Evolutionary conservation across 1,139 yeast genomes (phyloP).

Genomic region (Protomyces gravidus): DNA sequence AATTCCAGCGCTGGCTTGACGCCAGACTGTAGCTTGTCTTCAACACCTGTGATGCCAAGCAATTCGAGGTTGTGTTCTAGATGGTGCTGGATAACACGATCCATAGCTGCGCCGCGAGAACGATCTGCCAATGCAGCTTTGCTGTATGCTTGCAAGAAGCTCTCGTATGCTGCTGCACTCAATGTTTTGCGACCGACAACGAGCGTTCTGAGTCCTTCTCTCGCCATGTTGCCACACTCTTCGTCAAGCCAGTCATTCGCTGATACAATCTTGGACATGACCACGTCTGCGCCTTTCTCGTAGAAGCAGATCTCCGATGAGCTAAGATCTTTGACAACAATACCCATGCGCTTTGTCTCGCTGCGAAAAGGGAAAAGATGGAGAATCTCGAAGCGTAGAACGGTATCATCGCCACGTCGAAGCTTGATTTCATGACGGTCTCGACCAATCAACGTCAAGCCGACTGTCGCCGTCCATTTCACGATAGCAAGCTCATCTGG

Average conservation of each 20-base stretch:
- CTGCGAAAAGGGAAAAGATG: slow-evolving; percentile 91
- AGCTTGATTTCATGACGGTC: slow-evolving; percentile 73
- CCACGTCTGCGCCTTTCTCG: slow-evolving; percentile 95
- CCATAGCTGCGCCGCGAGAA: slow-evolving; percentile 71
- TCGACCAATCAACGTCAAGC: slow-evolving; percentile 70
- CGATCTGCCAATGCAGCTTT: slow-evolving; percentile 74
- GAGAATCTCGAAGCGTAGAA: slow-evolving; percentile 65
- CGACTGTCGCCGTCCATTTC: slow-evolving; percentile 81
- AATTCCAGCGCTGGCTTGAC: slow-evolving; percentile 90
- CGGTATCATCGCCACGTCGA: slow-evolving; percentile 33
- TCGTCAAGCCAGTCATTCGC: slow-evolving; percentile 95
- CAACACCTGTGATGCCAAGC: slow-evolving; percentile 93
- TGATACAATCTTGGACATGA: slow-evolving; percentile 80
- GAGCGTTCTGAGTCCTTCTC: slow-evolving; percentile 93
- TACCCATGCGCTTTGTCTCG: slow-evolving; percentile 95
- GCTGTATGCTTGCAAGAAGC: slow-evolving; percentile 60
- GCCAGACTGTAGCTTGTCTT: slow-evolving; percentile 84
- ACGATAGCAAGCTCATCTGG: slow-evolving; percentile 99
- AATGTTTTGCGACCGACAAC: slow-evolving; percentile 82
- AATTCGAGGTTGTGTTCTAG: slow-evolving; percentile 82
- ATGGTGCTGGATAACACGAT: slow-evolving; percentile 59
- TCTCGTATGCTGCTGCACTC: slow-evolving; percentile 51
- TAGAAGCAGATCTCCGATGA: slow-evolving; percentile 75
- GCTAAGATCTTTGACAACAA: slow-evolving; percentile 61
- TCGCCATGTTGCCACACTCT: slow-evolving; percentile 95